Evolutionary conservation across 805 yeast genomes (phyloP).

Genomic region (Vanderwaltozyma verrucispora): DNA sequence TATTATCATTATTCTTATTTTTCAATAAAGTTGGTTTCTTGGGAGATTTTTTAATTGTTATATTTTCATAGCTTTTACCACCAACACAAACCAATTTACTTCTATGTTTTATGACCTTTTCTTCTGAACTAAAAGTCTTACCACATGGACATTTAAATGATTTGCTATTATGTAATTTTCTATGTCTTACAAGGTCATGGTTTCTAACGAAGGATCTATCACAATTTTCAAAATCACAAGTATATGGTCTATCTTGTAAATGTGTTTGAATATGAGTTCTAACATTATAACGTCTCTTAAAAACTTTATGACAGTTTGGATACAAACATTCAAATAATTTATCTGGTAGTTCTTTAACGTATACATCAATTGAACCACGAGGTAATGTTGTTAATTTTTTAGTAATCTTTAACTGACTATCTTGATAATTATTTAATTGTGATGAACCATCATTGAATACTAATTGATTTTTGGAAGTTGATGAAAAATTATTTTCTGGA

Average conservation of each 20-base stretch:
- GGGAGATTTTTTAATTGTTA: conserved; percentile 23
- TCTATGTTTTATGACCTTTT: conserved; percentile 75
- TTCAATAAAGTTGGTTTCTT: conserved; percentile 19
- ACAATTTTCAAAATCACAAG: conserved; percentile 56
- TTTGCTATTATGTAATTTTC: conserved; percentile 71
- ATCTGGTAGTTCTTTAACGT: conserved; percentile 72
- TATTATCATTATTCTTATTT: conserved; percentile 6
- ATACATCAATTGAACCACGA: conserved; percentile 79
- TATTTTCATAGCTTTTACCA: conserved; percentile 32
- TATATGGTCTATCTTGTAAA: conserved; percentile 85
- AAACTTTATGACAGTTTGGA: conserved; percentile 69
- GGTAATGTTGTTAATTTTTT: conserved; percentile 43
- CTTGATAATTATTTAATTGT: background rate
- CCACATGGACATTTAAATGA: conserved; percentile 80
- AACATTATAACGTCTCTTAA: conserved; percentile 82
- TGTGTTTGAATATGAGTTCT: conserved; percentile 96
- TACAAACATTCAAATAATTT: conserved; percentile 66
- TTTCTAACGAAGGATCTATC: conserved; percentile 85
- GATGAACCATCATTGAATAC: background rate
- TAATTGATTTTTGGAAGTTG: conserved; percentile 25
- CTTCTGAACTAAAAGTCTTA: conserved; percentile 78
- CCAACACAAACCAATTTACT: conserved; percentile 74
- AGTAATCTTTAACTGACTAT: conserved; percentile 21
- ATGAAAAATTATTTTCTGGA: conserved; percentile 36
- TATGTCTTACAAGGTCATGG: conserved; percentile 87